Evolutionary conservation across 345 rosid genomes (phyloP).

Genomic region (Crucihimalaya himalaica): DNA sequence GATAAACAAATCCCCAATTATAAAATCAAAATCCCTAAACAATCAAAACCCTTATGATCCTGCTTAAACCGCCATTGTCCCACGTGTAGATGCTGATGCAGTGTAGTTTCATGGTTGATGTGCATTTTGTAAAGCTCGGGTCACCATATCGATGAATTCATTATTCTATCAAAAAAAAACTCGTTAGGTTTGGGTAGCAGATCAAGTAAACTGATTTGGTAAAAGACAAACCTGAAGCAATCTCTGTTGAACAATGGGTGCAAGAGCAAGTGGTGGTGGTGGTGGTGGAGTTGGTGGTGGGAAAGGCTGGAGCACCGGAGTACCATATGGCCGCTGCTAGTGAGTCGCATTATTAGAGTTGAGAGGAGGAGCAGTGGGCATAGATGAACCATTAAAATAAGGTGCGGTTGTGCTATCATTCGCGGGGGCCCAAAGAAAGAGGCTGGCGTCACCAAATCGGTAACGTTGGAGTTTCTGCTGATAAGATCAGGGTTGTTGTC

Average conservation of each 20-base stretch:
- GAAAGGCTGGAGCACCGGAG: slow-evolving; percentile 92
- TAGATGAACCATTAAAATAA: slow-evolving; percentile 46
- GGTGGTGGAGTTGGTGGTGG: slow-evolving; percentile 93
- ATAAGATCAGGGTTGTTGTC: slow-evolving; percentile 48
- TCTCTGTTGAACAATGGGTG: slow-evolving; percentile 63
- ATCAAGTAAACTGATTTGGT: slow-evolving; percentile 1
- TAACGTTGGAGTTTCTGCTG: slow-evolving; percentile 42
- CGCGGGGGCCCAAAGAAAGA: slow-evolving; percentile 59
- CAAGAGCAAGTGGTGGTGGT: slow-evolving; percentile 84
- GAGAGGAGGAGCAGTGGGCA: slow-evolving; percentile 62
- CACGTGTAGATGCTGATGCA: slow-evolving; percentile 2
- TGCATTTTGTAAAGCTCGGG: slow-evolving; percentile 68
- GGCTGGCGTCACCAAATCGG: slow-evolving; percentile 76
- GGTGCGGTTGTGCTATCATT: slow-evolving; percentile 47
- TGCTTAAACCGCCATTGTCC: slow-evolving; percentile 13
- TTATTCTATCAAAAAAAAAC: slow-evolving; percentile 53
- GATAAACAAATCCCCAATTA: no score
- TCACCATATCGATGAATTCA: slow-evolving; percentile 79
- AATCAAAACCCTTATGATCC: no score
- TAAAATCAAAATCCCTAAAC: no score
- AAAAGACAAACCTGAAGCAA: slow-evolving; percentile 71
- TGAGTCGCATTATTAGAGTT: slow-evolving; percentile 47
- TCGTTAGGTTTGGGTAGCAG: slow-evolving; percentile 14
- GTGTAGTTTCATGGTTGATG: slow-evolving; percentile 50
- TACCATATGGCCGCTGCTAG: slow-evolving; percentile 68